A percentile compares a stretch with the other conserved stretches of the same genome.
phyloP scores from a whole-genome alignment of 768 basidiomycete species.

The Hygrophorus pudorinus region DNA sequence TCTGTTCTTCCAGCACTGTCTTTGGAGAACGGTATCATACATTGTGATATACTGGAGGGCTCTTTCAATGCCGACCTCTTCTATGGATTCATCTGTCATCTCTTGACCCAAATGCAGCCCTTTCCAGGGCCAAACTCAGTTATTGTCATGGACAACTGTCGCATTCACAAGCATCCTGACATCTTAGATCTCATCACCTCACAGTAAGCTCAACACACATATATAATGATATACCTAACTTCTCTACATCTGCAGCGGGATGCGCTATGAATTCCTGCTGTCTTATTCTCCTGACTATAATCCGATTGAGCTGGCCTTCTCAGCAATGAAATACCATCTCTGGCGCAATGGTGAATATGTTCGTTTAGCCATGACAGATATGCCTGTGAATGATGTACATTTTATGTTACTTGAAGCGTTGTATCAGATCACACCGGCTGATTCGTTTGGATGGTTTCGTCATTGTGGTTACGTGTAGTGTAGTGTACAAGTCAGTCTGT shows the following conservation, averaged over 20 bases:
- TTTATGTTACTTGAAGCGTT: constrained; percentile 11
- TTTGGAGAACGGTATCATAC: not conserved
- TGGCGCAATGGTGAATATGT: constrained; percentile 1
- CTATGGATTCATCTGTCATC: not conserved
- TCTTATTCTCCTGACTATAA: too few species aligned
- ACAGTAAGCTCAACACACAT: too few species aligned
- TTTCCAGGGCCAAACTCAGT: too few species aligned
- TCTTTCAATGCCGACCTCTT: not conserved
- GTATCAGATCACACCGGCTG: constrained; percentile 9
- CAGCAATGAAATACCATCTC: too few species aligned
- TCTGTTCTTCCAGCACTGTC: not conserved
- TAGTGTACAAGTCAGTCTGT: not conserved
- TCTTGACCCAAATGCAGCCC: not conserved
- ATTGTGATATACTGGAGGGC: constrained; percentile 1
- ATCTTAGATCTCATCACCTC: too few species aligned
- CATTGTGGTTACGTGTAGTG: constrained; percentile 12
- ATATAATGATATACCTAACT: too few species aligned
- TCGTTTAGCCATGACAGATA: constrained; percentile 4
- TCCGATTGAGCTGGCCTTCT: too few species aligned
- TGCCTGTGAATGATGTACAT: constrained; percentile 11
- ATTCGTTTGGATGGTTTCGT: constrained; percentile 14
- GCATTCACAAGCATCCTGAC: constrained; percentile 18
- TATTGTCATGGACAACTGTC: too few species aligned
- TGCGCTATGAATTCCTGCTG: constrained; percentile 4
- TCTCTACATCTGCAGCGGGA: constrained; percentile 4